These are phyloP conservation scores for Geotrichum aggregatum DNA, from an alignment of 1,139 yeast species.

Conservation along the genomic window DNA sequence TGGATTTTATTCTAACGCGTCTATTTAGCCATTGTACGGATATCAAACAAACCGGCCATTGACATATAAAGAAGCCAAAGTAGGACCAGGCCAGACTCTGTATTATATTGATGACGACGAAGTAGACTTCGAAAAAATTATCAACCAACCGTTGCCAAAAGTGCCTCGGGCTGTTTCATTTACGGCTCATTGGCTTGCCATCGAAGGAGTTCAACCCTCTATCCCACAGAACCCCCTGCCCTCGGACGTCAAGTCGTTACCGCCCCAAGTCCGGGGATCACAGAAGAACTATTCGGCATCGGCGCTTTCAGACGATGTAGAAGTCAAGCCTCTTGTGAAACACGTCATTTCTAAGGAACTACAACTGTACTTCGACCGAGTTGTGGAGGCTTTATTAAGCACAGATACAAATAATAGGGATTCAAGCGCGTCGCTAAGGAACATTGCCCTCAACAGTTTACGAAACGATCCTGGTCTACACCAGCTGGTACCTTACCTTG, in stretches of 20 bases:
- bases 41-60: slow-evolving; percentile 51
- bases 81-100: slow-evolving; percentile 90
- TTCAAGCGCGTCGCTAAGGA: slow-evolving; percentile 44
- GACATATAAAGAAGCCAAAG: slow-evolving; percentile 72
- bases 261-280: slow-evolving; percentile 44
- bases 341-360: slow-evolving; percentile 93
- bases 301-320: slow-evolving; percentile 51
- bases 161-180: slow-evolving; percentile 90
- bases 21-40: slow-evolving; percentile 44
- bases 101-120: slow-evolving; percentile 90
- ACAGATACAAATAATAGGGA: slow-evolving; percentile 41
- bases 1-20: slow-evolving; percentile 17
- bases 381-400: slow-evolving; percentile 66
- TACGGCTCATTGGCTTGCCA: slow-evolving; percentile 98
- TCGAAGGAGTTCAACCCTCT: slow-evolving; percentile 97
- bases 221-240: slow-evolving; percentile 95
- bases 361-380: slow-evolving; percentile 88
- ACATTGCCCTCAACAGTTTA: slow-evolving; percentile 78
- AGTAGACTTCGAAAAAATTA: slow-evolving; percentile 87
- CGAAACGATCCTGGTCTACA: slow-evolving; percentile 94
- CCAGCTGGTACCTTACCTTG: slow-evolving; percentile 92
- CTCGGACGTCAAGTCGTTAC: slow-evolving; percentile 42
- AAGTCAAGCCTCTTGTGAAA: slow-evolving; percentile 89
- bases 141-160: slow-evolving; percentile 90
- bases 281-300: slow-evolving; percentile 37